These are phyloP conservation scores for Amanita pallidorosea DNA, from an alignment of 768 basidiomycete genomes.

Conservation along the genomic window DNA sequence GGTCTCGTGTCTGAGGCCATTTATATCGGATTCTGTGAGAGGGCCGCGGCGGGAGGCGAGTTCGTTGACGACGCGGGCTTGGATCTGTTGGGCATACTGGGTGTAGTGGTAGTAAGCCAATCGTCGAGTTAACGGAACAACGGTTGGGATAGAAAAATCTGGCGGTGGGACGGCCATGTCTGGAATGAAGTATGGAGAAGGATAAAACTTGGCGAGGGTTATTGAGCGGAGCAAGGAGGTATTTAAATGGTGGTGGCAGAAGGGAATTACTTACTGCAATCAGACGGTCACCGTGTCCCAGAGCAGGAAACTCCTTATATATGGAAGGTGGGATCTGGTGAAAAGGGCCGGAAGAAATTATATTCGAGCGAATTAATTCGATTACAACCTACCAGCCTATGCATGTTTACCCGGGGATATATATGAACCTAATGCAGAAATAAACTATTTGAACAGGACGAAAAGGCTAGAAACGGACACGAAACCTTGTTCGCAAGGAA, in stretches of 20 bases:
- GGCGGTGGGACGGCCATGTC: background rate
- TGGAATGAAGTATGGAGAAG: background rate
- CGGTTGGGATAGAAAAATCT: background rate
- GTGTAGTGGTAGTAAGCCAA: background rate
- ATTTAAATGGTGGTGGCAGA: background rate
- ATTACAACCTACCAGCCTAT: background rate
- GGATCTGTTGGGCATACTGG: background rate
- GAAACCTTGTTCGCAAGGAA: conserved; percentile 1
- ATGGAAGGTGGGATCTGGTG: background rate
- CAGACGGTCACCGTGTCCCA: background rate
- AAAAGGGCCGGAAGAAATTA: background rate
- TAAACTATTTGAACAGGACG: background rate
- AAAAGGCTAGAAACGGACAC: background rate
- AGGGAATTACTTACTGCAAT: background rate
- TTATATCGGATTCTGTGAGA: conserved; percentile 10
- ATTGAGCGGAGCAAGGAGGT: background rate
- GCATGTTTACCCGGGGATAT: background rate
- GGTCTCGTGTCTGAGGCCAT: conserved; percentile 9
- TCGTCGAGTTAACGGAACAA: background rate
- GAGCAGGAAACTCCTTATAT: background rate
- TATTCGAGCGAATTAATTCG: background rate
- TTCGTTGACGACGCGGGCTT: background rate
- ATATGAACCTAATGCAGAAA: background rate
- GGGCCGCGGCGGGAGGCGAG: background rate
- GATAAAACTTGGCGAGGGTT: background rate